Conservation (phyloP, 2,329 filamentous ascomycete species). For the Venturia effusa region DNA sequence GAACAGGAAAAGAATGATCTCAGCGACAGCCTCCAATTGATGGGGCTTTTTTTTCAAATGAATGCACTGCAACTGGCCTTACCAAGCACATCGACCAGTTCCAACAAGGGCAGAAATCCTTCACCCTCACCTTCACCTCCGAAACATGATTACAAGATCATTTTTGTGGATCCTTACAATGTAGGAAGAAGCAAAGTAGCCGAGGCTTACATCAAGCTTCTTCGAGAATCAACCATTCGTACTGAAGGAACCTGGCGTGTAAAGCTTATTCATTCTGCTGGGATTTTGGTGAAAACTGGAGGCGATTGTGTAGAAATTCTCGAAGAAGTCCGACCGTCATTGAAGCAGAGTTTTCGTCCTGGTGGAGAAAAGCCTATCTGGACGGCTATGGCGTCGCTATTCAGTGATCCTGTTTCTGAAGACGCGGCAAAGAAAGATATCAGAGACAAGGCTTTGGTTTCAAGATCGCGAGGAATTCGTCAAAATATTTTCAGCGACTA, state of each 20-base stretch:
- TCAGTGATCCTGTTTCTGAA: not conserved
- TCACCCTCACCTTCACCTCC: not conserved
- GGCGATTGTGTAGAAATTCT: not conserved
- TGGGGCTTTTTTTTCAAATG: not conserved
- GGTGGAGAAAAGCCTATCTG: not conserved
- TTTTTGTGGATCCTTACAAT: constrained; percentile 9
- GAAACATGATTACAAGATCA: constrained; percentile 9
- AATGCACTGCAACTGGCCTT: not conserved
- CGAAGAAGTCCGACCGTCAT: not conserved
- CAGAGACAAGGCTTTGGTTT: not conserved
- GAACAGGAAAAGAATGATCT: constrained; percentile 2
- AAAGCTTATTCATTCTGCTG: not conserved
- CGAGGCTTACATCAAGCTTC: constrained; percentile 7
- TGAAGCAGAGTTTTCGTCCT: not conserved
- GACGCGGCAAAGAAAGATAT: constrained; percentile 3
- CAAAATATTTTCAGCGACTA: constrained; percentile 5
- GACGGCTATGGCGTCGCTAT: constrained; percentile 1
- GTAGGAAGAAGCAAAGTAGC: constrained; percentile 6
- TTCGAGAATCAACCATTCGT: constrained; percentile 5
- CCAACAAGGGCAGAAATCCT: not conserved
- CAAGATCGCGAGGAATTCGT: not conserved
- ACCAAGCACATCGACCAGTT: not conserved
- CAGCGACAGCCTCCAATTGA: not conserved
- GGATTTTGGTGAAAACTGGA: not conserved
- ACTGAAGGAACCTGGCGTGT: not conserved